A percentile compares a stretch with the other conserved stretches of the same genome.
Evolutionary conservation across 805 yeast species (phyloP).

Genomic region (Crinitomyces ghanaensis): DNA sequence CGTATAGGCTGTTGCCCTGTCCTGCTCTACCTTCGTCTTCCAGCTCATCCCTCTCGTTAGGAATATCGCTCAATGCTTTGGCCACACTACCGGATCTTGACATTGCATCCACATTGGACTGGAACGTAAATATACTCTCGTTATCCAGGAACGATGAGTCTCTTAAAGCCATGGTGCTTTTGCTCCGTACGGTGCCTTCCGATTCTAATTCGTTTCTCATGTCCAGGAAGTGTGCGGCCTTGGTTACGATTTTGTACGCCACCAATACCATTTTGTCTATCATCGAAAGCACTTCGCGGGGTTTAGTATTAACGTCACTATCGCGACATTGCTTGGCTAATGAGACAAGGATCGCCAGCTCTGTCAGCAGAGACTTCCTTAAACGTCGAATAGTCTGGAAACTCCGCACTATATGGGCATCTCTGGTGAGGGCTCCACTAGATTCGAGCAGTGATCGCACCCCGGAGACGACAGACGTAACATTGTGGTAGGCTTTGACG

Average conservation of each 20-base stretch:
- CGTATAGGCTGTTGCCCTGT: too few species aligned
- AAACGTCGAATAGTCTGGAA: conserved; percentile 23
- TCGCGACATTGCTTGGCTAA: conserved; percentile 25
- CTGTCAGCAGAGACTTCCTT: conserved; percentile 28
- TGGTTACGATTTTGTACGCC: conserved; percentile 23
- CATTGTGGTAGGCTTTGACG: conserved; percentile 7
- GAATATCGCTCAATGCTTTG: too few species aligned
- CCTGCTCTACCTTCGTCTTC: too few species aligned
- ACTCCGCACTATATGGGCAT: conserved; percentile 21
- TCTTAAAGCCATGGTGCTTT: too few species aligned
- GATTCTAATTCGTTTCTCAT: too few species aligned
- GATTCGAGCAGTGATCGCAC: conserved; percentile 27
- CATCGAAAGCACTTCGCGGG: too few species aligned
- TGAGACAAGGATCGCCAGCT: conserved; percentile 29
- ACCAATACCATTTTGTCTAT: conserved; percentile 24
- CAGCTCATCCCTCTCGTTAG: too few species aligned
- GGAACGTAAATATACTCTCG: too few species aligned
- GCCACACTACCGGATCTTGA: too few species aligned
- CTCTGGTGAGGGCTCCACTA: conserved; percentile 26
- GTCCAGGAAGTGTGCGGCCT: conserved; percentile 25
- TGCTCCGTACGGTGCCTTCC: too few species aligned
- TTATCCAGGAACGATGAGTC: too few species aligned
- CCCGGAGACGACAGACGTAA: conserved; percentile 29
- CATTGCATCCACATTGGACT: too few species aligned
- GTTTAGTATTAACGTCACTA: conserved; percentile 19